phyloP scores from a whole-genome alignment of 495 filamentous ascomycete genomes.

The Penicillium tannophilum region DNA sequence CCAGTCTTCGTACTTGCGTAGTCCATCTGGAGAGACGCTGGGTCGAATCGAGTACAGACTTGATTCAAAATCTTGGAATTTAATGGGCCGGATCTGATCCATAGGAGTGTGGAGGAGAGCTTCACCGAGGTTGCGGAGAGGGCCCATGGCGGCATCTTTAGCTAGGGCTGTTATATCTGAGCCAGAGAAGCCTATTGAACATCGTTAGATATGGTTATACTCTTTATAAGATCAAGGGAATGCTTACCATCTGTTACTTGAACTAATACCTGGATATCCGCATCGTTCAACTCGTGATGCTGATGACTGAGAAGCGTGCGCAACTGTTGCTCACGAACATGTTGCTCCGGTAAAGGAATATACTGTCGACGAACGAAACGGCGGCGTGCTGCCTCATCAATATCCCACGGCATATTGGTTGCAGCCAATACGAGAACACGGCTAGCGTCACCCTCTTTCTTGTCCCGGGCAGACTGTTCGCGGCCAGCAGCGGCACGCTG shows the following conservation, averaged over 20 bases:
- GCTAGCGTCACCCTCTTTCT: conserved; percentile 77
- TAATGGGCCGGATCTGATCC: conserved; percentile 91
- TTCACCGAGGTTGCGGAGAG: conserved; percentile 87
- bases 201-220: conserved; percentile 8
- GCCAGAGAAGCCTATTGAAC: conserved; percentile 81
- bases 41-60: conserved; percentile 86
- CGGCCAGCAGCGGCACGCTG: conserved; percentile 89
- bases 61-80: conserved; percentile 78
- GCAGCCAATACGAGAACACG: conserved; percentile 92
- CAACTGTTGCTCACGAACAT: conserved; percentile 77
- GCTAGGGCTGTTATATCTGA: conserved; percentile 97
- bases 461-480: conserved; percentile 68
- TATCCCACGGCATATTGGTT: conserved; percentile 97
- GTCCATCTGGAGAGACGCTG: conserved; percentile 81
- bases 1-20: conserved; percentile 93
- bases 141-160: conserved; percentile 98
- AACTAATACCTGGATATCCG: conserved; percentile 78
- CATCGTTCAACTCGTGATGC: conserved; percentile 74
- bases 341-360: conserved; percentile 86
- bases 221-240: background rate
- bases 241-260: conserved; percentile 76
- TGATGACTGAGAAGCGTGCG: conserved; percentile 79
- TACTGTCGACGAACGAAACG: conserved; percentile 95
- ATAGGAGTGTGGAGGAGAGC: conserved; percentile 85
- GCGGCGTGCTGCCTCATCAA: conserved; percentile 91